A percentile compares a stretch with the other conserved stretches of the same genome.
These are phyloP conservation scores for Venturia aucupariae DNA, from an alignment of 2,329 filamentous ascomycete genomes.

Conservation along the genomic window DNA sequence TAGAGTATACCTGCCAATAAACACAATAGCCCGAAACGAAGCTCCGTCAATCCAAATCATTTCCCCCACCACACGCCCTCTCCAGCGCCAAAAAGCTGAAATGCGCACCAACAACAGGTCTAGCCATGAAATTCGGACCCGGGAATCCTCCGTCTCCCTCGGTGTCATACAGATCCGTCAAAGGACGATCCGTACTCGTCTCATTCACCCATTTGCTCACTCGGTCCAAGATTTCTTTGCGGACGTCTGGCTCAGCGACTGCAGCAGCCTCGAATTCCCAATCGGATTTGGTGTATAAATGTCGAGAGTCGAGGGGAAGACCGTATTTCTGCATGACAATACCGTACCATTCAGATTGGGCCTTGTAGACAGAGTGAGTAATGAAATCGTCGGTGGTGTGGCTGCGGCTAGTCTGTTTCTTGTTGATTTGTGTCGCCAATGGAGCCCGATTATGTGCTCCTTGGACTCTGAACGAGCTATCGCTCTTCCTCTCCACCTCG, in stretches of 20 bases:
- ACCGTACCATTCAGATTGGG: conserved; percentile 73
- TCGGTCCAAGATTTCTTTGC: conserved; percentile 61
- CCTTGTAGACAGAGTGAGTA: conserved; percentile 64
- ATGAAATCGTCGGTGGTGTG: conserved; percentile 46
- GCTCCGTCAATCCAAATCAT: neutral
- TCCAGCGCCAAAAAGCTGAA: conserved; percentile 79
- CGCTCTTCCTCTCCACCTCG: conserved; percentile 10
- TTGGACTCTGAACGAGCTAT: neutral
- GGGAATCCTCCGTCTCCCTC: conserved; percentile 69
- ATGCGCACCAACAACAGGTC: conserved; percentile 77
- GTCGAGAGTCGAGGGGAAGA: conserved; percentile 70
- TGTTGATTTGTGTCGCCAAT: conserved; percentile 12
- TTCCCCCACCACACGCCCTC: conserved; percentile 61
- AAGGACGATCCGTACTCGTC: conserved; percentile 62
- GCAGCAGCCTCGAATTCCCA: conserved; percentile 88
- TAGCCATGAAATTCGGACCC: conserved; percentile 65
- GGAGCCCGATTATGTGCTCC: conserved; percentile 18
- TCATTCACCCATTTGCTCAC: conserved; percentile 79
- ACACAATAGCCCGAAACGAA: no score
- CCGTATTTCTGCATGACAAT: conserved; percentile 73
- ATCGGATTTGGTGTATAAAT: conserved; percentile 80
- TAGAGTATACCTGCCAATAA: no score
- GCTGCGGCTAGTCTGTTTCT: neutral
- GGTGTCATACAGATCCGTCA: conserved; percentile 77
- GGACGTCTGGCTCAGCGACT: conserved; percentile 58